Conservation (phyloP, 1,284 basidiomycete genomes). For the Rhodotorula glutinis region DNA sequence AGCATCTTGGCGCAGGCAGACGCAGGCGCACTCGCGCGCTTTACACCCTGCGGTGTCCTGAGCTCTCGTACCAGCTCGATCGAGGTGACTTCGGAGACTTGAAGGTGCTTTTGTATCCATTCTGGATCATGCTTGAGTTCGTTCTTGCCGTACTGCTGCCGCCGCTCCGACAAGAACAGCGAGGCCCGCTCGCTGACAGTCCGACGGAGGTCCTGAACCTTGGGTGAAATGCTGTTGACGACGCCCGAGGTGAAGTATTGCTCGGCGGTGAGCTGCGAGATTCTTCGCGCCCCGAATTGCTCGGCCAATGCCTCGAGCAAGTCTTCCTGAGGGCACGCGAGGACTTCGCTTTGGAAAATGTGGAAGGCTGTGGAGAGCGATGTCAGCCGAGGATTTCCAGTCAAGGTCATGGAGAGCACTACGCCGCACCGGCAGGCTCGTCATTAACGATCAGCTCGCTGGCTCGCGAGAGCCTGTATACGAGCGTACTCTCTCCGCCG, state of each 20-base stretch:
- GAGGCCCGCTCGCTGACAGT: constrained; percentile 63
- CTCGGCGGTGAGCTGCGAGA: constrained; percentile 71
- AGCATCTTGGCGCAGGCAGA: constrained; percentile 28
- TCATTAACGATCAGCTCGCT: constrained; percentile 40
- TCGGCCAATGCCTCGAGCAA: constrained; percentile 62
- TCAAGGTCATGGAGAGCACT: neutral
- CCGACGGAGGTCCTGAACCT: constrained; percentile 18
- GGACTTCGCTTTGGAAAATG: constrained; percentile 71
- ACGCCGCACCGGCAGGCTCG: constrained; percentile 35
- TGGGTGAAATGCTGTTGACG: constrained; percentile 40
- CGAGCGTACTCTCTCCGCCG: constrained; percentile 43
- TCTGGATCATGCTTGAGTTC: constrained; percentile 64
- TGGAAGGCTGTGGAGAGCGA: constrained; percentile 47
- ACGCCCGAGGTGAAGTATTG: constrained; percentile 61
- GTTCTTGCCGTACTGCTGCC: constrained; percentile 56
- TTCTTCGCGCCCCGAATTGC: constrained; percentile 58
- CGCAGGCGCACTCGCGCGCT: constrained; percentile 48
- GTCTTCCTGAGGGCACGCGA: constrained; percentile 86
- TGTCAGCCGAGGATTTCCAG: too few species aligned
- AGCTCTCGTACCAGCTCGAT: constrained; percentile 55
- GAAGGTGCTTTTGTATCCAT: constrained; percentile 74
- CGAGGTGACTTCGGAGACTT: constrained; percentile 44
- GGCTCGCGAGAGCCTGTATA: constrained; percentile 47
- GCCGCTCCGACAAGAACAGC: constrained; percentile 86
- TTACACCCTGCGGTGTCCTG: constrained; percentile 20